phyloP scores from a whole-genome alignment of 495 filamentous ascomycete species.

The Ascodesmis nigricans region DNA sequence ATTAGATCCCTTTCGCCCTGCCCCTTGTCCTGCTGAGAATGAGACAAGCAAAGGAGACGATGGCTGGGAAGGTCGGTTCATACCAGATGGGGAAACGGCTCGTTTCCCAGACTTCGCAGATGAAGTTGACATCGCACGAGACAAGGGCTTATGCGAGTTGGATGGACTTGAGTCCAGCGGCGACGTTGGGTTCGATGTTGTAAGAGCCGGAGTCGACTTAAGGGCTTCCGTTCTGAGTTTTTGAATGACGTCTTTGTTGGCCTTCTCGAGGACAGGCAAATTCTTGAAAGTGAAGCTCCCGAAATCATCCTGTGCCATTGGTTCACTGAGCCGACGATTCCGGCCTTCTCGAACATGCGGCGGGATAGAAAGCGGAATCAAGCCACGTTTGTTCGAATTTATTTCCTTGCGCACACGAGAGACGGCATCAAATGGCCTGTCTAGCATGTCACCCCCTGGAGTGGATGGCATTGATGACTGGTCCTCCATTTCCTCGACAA shows the following conservation, averaged over 20 bases:
- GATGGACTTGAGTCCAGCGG: slow-evolving; percentile 76
- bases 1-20: slow-evolving; percentile 34
- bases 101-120: slow-evolving; percentile 43
- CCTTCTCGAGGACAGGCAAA: slow-evolving; percentile 84
- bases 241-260: slow-evolving; percentile 95
- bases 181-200: slow-evolving; percentile 28
- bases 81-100: slow-evolving; percentile 67
- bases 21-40: slow-evolving; percentile 37
- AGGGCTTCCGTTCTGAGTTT: slow-evolving; percentile 77
- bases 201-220: slow-evolving; percentile 26
- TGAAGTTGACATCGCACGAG: slow-evolving; percentile 54
- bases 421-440: slow-evolving; percentile 84
- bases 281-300: slow-evolving; percentile 95
- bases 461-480: slow-evolving; percentile 48
- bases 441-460: slow-evolving; percentile 45
- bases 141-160: slow-evolving; percentile 49
- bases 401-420: slow-evolving; percentile 74
- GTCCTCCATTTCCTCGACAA: slow-evolving; percentile 84
- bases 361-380: slow-evolving; percentile 91
- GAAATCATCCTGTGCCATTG: slow-evolving; percentile 74
- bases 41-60: slow-evolving; percentile 85
- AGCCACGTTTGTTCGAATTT: slow-evolving; percentile 57
- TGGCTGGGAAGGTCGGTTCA: slow-evolving; percentile 70
- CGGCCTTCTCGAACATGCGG: slow-evolving; percentile 85
- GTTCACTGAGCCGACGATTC: slow-evolving; percentile 74